A percentile compares a stretch with the other conserved stretches of the same genome.
Evolutionary conservation across 2,329 filamentous ascomycete species (phyloP).

Genomic region (Aspergillus melleus): DNA sequence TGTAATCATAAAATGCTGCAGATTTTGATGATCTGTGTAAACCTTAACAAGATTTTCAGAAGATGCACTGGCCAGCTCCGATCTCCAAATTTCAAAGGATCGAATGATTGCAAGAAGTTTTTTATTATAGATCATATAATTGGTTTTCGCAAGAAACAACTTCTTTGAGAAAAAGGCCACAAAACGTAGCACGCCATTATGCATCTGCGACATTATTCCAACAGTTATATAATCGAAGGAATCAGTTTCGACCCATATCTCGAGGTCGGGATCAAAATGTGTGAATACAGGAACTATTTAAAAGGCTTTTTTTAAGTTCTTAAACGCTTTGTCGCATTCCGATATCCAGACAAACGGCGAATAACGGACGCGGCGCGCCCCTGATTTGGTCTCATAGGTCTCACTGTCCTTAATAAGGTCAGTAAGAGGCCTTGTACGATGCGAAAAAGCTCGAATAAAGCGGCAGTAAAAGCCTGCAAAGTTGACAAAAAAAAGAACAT

Average conservation of each 20-base stretch:
- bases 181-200: not conserved
- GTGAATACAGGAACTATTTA: not conserved
- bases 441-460: not conserved
- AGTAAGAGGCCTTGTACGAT: not conserved
- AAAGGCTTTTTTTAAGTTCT: not conserved
- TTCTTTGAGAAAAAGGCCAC: constrained; percentile 23
- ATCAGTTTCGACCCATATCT: not conserved
- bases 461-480: constrained; percentile 2
- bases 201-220: not conserved
- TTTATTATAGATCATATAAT: constrained; percentile 33
- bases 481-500: not conserved
- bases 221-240: not conserved
- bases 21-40: constrained; percentile 27
- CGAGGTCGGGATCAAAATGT: not conserved
- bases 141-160: constrained; percentile 21
- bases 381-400: not conserved
- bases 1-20: constrained; percentile 29
- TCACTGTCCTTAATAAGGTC: not conserved
- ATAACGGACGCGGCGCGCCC: not conserved
- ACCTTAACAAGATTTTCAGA: constrained; percentile 13
- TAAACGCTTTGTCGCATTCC: not conserved
- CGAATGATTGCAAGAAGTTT: constrained; percentile 31
- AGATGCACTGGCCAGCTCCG: constrained; percentile 14
- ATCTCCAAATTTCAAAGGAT: constrained; percentile 23
- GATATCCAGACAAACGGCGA: not conserved